Base-by-base conservation (phyloP, 2,329 filamentous ascomycete species). In the Cercospora beticola region DNA sequence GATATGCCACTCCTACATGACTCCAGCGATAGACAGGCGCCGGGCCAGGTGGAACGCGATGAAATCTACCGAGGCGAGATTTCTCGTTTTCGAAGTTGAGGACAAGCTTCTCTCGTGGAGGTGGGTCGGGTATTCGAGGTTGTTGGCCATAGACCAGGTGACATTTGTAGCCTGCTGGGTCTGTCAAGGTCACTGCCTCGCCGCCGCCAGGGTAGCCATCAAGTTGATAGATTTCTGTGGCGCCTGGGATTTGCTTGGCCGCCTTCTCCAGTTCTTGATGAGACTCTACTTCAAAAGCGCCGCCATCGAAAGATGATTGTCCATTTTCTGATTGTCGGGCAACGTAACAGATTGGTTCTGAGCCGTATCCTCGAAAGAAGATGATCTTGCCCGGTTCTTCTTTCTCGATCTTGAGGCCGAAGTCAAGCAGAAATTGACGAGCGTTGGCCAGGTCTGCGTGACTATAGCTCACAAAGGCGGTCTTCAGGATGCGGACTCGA, bases 21-120 rank as follows among this genome's bases (percentile, higher is more conserved):
- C 43, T 49, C 43, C 18, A 49, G 43, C 43, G 43, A 21, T 21
- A 49, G n/a, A 85, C 81, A 0, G 82, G 82, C 0, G 83, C 83
- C 1, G 83, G 83, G 5, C 83, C 83, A 0, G 82, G 81, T 26
- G 80, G 81, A 72, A 81, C 81, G 30, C 80, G 78, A 49, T 81
- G 79, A 74, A 82, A 82, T 30, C 76, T 73, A 12, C 79, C 74
- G 18, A 77, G 72, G 40, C 80, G 72, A 7, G 78, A 78, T 69
- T 82, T 82, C 5, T 62, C 61, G 52, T 68, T 68, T 67, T 81
- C 79, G 71, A 77, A 74, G 66, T 82, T 82, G 59, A 77, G 64
- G 40, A 78, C 70, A 46, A 82, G 67, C 64, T 79, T 81, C 21
- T 73, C 73, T 30, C 21, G 23, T 58, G 26, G 52, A 26, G 28